Evolutionary conservation across 306 rosid genomes (phyloP).

Genomic region (Amphicarpaea edgeworthii): DNA sequence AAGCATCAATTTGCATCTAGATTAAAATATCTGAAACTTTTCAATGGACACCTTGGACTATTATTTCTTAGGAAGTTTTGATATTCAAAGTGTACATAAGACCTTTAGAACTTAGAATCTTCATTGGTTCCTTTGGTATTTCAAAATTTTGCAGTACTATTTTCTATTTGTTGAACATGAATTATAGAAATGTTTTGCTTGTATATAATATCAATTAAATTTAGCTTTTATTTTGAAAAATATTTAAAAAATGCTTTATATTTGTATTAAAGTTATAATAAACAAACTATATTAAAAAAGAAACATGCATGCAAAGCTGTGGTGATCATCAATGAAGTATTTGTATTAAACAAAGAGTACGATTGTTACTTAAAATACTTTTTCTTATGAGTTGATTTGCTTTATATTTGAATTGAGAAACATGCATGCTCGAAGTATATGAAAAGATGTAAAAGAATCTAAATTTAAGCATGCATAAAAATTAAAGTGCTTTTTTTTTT

Average conservation of each 20-base stretch:
- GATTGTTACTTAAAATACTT: background rate
- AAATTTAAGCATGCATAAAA: conserved; percentile 16
- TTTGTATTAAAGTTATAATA: background rate
- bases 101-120: conserved; percentile 34
- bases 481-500: background rate
- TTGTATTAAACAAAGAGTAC: background rate
- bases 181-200: conserved; percentile 22
- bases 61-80: conserved; percentile 33
- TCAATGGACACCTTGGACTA: conserved; percentile 31
- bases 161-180: conserved; percentile 9
- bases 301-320: too few species aligned
- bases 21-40: conserved; percentile 45
- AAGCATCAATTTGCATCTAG: conserved; percentile 69
- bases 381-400: background rate
- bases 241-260: background rate
- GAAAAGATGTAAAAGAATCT: conserved; percentile 12
- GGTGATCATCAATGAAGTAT: too few species aligned
- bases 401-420: background rate
- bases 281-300: background rate
- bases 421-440: background rate
- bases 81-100: conserved; percentile 47
- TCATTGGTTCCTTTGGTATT: conserved; percentile 27
- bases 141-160: conserved; percentile 9
- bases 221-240: background rate
- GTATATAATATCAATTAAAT: conserved; percentile 10